These are phyloP conservation scores for Cyanidiococcus yangmingshanensis DNA, from an alignment of 23 red algal species.

Conservation along the genomic window DNA sequence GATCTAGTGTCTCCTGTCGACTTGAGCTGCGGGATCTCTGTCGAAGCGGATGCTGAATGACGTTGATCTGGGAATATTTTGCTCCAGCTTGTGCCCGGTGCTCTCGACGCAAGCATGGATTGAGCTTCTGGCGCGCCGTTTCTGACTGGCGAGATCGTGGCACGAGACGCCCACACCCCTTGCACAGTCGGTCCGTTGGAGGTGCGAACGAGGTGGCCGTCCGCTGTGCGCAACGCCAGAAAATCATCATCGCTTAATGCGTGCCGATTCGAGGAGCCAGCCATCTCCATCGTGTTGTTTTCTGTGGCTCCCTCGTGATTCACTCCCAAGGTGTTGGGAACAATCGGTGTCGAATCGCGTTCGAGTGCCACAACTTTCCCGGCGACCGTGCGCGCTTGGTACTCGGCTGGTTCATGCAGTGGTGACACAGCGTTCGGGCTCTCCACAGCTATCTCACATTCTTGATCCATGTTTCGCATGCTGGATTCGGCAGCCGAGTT, in stretches of 20 bases:
- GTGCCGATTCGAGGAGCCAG: neutral
- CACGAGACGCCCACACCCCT: conserved; percentile 12
- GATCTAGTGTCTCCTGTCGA: too few relatives aligned
- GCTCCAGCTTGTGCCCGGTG: too few relatives aligned
- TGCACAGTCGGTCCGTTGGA: neutral
- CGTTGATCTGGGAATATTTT: too few relatives aligned
- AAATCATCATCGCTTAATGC: conserved; percentile 15
- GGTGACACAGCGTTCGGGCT: neutral
- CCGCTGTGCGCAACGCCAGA: conserved; percentile 3
- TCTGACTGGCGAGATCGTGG: neutral
- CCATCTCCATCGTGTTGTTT: neutral
- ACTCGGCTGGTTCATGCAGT: neutral
- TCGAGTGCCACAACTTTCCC: neutral
- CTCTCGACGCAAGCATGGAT: too few relatives aligned
- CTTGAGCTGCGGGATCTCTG: too few relatives aligned
- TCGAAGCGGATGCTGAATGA: too few relatives aligned
- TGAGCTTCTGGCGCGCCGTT: too few relatives aligned
- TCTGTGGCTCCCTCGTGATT: neutral
- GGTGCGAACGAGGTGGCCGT: neutral
- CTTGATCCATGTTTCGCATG: neutral
- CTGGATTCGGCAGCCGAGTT: neutral
- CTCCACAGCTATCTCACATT: neutral
- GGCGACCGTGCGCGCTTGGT: neutral
- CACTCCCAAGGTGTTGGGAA: neutral
- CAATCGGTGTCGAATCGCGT: neutral